Base-by-base conservation (phyloP, 1,139 yeast genomes). In the Pneumocystis canis region DNA sequence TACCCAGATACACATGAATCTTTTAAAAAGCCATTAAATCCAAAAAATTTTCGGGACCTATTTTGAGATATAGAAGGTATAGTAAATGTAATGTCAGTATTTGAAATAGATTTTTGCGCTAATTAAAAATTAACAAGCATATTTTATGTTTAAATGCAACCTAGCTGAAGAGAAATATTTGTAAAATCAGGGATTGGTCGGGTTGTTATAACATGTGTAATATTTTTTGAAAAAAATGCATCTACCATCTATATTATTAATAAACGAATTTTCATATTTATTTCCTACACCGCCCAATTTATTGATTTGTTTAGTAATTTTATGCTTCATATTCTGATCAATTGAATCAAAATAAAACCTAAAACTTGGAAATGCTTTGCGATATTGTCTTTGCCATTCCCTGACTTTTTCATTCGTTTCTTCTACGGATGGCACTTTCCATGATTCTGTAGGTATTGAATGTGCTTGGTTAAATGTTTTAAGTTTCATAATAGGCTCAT, bases 321-420 rank as follows among this genome's bases (percentile, higher is more conserved):
- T 83, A 83, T 66, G 79, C 72, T 70, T 76, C 72, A 68, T 78
- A 78, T 56, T 71, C 65, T 61, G 77, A 59, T 89, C 95, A 65
- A 83, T 79, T 47, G 82, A 80, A 73, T 89, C 97, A 71, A 90
- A 89, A 73, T 87, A 92, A 28, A 89, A 86, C 35, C 82, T 81
- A 37, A 90, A 82, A 64, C 80, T 83, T 60, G 80, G 80, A 87
- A 90, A 84, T 67, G 88, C 87, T 65, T 79, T 79, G 63, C 84
- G 78, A 96, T 97, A 90, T 64, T 85, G 83, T 61, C 78, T 78
- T 71, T 87, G 90, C 97, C 97, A 90, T 68, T 47, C 54, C 11
- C 54, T 11, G 11, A 47, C 30, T 47, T 47, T 47, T 11, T 5
- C n/a, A 18, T 25, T 47, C 25, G 54, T 47, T 47, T 47, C 54